Base-by-base conservation (phyloP, 2,329 filamentous ascomycete genomes). In the Aspergillus fumigatiaffinis region DNA sequence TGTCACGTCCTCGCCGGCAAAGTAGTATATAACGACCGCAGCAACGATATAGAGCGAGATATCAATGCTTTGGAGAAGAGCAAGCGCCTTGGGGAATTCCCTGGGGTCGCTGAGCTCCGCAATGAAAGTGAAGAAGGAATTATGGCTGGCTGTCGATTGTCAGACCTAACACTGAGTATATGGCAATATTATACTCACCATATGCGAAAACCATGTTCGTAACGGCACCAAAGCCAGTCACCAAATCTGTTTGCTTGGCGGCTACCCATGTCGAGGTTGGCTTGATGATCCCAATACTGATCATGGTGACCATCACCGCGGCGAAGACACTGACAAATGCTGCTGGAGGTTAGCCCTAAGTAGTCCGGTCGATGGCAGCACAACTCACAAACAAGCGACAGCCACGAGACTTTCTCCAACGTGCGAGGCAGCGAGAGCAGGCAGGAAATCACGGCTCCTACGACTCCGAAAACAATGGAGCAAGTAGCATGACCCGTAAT, bases 131-230 rank as follows among this genome's bases (percentile, higher is more conserved):
- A 88, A 88, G 75, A 88, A 89, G 60, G 83, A 84, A n/a, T 85
- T 81, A 65, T 87, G 84, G 21, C 84, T 84, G 47, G 74, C 76
- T 63, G 60, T 47, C 38, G 9, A 29, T 50, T 21, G 51, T 54
- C 32, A 47, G 52, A 66, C 64, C 56, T 28, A 70, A 68, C 66
- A 77, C 84, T 77, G 73, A 87, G 9, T 29, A 29, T 29, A 10
- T 29, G 28, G 3, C 10, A 10, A 1, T 3, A 29, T 29, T 12
- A 1, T 29, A 12, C 28, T 9, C 28, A 29, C 28, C 28, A 12
- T 29, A 90, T 54, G 87, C 86, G 60, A 90, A 84, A 50, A 88
- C 78, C 57, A 90, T 89, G 72, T 89, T 89, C 62, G 77, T 79
- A 51, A 87, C 78, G n/a, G 83, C 79, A 29, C 84, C 76, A 64